These are phyloP conservation scores for Rosa rugosa DNA, from an alignment of 306 rosid genomes.

Conservation along the genomic window DNA sequence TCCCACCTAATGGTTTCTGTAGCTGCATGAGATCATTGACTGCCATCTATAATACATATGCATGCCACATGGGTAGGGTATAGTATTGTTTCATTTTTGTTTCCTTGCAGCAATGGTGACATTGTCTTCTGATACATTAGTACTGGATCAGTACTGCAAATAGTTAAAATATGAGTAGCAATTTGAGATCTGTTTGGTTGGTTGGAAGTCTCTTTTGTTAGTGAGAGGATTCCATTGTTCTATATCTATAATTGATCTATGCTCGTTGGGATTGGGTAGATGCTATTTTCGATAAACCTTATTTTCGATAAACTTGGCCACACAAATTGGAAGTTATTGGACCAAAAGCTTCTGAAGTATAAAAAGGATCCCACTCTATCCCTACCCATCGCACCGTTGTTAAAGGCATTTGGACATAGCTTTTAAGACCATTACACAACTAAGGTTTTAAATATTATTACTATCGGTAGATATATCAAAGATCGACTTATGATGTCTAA, in stretches of 20 bases:
- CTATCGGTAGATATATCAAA: no score
- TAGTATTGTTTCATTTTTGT: neutral
- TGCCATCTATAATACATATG: neutral
- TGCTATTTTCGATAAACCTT: neutral
- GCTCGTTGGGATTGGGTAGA: neutral
- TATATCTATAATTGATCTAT: neutral
- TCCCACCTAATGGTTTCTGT: neutral
- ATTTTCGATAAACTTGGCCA: neutral
- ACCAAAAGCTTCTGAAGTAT: neutral
- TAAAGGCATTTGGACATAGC: neutral
- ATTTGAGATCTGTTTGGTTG: neutral
- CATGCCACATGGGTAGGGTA: constrained; percentile 22
- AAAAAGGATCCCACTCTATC: neutral
- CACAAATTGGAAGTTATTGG: neutral
- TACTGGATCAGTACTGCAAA: neutral
- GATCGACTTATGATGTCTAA: no score
- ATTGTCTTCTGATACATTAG: neutral
- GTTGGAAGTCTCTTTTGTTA: constrained; percentile 1
- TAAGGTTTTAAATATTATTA: no score
- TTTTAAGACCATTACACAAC: no score
- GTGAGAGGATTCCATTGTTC: neutral
- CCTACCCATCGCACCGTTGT: neutral
- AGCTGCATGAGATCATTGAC: neutral
- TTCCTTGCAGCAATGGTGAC: neutral
- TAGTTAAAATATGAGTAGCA: no score